Conservation (phyloP, 2,329 filamentous ascomycete species). For the Metarhizium robertsii region DNA sequence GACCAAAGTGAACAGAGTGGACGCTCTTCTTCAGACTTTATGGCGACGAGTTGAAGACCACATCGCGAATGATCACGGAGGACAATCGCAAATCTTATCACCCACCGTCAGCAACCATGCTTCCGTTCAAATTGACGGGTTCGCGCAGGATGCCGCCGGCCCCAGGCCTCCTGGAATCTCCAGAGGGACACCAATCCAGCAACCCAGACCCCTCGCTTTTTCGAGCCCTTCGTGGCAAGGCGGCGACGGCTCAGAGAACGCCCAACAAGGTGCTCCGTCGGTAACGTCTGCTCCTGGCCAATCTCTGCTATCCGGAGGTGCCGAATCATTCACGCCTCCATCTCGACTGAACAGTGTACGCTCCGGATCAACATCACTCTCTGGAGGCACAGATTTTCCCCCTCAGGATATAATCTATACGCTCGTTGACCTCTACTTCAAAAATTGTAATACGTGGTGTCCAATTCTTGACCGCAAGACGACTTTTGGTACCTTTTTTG, state of each 20-base stretch:
- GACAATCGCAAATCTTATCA: conserved; percentile 15
- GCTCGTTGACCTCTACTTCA: conserved; percentile 53
- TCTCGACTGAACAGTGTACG: conserved; percentile 4
- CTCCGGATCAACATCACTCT: conserved; percentile 20
- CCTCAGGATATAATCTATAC: conserved; percentile 52
- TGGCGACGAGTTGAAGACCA: conserved; percentile 34
- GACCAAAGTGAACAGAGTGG: conserved; percentile 43
- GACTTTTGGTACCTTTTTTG: conserved; percentile 30
- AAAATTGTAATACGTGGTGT: conserved; percentile 54
- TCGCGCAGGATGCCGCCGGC: conserved; percentile 12
- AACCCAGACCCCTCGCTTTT: conserved; percentile 29
- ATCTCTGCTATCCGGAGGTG: neutral
- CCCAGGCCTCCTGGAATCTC: conserved; percentile 13
- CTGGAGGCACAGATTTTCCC: conserved; percentile 39
- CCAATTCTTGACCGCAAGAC: conserved; percentile 35
- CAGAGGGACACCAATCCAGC: conserved; percentile 12
- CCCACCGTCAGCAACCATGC: conserved; percentile 28
- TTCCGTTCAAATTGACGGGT: conserved; percentile 18
- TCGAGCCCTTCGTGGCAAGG: conserved; percentile 22
- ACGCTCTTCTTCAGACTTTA: conserved; percentile 32
- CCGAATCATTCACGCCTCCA: conserved; percentile 1
- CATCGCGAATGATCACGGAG: conserved; percentile 24
- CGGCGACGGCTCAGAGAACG: conserved; percentile 20
- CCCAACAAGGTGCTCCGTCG: conserved; percentile 6
- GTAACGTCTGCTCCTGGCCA: neutral